A percentile compares a stretch with the other conserved stretches of the same genome.
These are phyloP conservation scores for Erodium maritimum DNA, from an alignment of 345 rosid genomes.

Conservation along the genomic window DNA sequence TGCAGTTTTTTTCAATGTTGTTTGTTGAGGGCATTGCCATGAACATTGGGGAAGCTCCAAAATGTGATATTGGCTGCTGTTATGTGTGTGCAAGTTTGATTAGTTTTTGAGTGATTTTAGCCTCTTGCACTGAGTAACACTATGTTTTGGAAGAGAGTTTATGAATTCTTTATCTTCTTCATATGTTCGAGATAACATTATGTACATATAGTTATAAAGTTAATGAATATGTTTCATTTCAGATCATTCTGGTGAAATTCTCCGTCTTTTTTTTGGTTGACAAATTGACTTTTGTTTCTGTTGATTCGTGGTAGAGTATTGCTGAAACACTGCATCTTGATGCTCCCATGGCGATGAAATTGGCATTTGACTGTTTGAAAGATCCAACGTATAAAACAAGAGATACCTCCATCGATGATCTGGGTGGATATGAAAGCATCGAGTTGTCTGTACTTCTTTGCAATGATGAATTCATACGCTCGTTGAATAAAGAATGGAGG, in stretches of 20 bases:
- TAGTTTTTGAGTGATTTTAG: too few species aligned
- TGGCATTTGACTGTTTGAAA: slow-evolving; percentile 54
- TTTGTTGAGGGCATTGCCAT: too few species aligned
- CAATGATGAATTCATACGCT: slow-evolving; percentile 64
- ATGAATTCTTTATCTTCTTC: neutral
- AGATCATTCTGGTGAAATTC: too few species aligned
- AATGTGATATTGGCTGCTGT: too few species aligned
- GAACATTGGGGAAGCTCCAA: too few species aligned
- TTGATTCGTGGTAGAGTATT: slow-evolving; percentile 56
- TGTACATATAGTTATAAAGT: too few species aligned
- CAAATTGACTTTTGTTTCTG: too few species aligned
- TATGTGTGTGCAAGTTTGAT: too few species aligned
- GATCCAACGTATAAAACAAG: slow-evolving; percentile 57
- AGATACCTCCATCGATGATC: slow-evolving; percentile 48
- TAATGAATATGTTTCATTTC: neutral
- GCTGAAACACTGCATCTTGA: slow-evolving; percentile 78
- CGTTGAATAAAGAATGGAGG: slow-evolving; percentile 92
- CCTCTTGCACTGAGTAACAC: too few species aligned
- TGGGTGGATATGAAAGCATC: slow-evolving; percentile 58
- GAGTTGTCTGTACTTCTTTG: slow-evolving; percentile 84
- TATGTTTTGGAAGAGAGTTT: too few species aligned
- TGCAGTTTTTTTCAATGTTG: too few species aligned
- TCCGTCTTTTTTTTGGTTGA: too few species aligned
- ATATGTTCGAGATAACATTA: neutral
- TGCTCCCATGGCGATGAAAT: slow-evolving; percentile 79